Evolutionary conservation across 495 filamentous ascomycete genomes (phyloP), one percentile per base, ranked within the genome.

Genomic region (Penicillium dipodomyicola): DNA sequence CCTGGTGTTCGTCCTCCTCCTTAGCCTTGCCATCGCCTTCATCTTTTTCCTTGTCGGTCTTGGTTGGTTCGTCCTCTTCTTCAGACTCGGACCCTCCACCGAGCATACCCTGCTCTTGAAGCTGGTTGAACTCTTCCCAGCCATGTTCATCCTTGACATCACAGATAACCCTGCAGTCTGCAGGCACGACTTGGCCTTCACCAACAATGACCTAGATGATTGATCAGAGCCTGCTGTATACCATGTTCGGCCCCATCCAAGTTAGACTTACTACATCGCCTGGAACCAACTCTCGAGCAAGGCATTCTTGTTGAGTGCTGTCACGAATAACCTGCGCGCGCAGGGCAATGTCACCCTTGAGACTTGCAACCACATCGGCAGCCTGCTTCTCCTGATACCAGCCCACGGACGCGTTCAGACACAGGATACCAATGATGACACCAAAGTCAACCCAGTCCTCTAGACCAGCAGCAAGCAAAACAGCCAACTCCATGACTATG

Each of bases 301-400:
- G 75, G 59, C 90, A 87, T 42, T 86, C 82, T 46, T 84, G 74
- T 60, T 90, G 81, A 33, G 75, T 64, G 9, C 83, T 83, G 62
- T 90, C 79, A 54, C 88, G 87, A 49, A 91, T 69, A 35, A 88
- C 86, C 52, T 75, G 75, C 2, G 86, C 84, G 61, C 82, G 84
- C 83, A 92, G 83, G 50, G 88, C 88, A 68, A 92, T 92, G 60
- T 91, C 88, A 63, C 88, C 88, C 65, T 90, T 91, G 12, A 92
- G 77, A 67, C 80, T 85, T 11, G 87, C 87, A 58, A 92, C 88
- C 46, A 92, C 86, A 73, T 92, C 88, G 25, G 87, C 88, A 37
- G 88, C 88, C 70, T 90, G 87, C 68, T 90, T 91, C 69, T 92
- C 88, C 64, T 92, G 88, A 64, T 91, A 92, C 83, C 87, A 92